Evolutionary conservation across 306 rosid species (phyloP), one percentile per base, ranked within the genome.

Genomic region (Vigna unguiculata): DNA sequence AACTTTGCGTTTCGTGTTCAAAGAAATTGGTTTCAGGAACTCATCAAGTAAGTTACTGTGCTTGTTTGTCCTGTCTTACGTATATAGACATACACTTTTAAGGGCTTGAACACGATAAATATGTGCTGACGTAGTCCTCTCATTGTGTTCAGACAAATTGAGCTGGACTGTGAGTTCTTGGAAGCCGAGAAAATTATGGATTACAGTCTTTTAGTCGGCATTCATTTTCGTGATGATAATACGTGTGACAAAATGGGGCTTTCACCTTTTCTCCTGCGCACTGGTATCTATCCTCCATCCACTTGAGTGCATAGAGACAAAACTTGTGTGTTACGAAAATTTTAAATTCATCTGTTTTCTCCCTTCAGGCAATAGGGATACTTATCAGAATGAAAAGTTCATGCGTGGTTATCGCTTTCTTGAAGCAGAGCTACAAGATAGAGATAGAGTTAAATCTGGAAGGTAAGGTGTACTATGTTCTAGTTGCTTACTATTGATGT

Each of bases 131-230:
- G 32, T 59, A 51, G 66, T 36, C 6, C 51, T 53, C 59, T 83
- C 72, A 48, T 32, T 59, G 64, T 83, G 45, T 54, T 24, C 87
- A 96, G 99, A 69, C 99, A 96, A 91, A 87, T 96, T 49, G 90
- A 92, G 57, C 90, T 85, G 32, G 99, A 96, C 78, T 96, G 99
- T 9, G 96, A 93, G 81, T 96, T 96, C 86, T 84, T 96, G 90
- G 99, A 96, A 86, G 89, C 97, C 0, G 98, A 96, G 85, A 86
- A 93, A 86, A 96, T 96, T 71, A 96, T 96, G 99, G 99, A 96
- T 78, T 96, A 96, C 74, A 96, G 99, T 87, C 93, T 96, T 69
- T 79, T 96, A 80, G 93, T 96, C 82, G 99, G 98, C 59, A 87
- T 96, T 86, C 99, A 96, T 72, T 96, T 96, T 68, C 96, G 96